Evolutionary conservation across 768 basidiomycete species (phyloP), one percentile per base, ranked within the genome.

Genomic region (Hirschioporus abietinus): DNA sequence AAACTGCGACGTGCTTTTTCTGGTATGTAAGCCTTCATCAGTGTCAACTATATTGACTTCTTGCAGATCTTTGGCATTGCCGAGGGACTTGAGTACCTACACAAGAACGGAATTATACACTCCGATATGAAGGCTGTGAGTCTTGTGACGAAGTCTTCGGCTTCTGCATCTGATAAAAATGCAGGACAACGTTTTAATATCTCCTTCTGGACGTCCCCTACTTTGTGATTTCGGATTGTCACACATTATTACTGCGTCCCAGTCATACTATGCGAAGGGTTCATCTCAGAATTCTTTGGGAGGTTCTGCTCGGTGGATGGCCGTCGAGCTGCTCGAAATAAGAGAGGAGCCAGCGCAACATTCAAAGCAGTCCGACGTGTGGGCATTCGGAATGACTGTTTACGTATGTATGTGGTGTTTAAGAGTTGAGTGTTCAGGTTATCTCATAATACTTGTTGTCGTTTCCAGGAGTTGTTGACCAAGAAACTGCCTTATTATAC

Each of bases 351-450:
- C 25, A 61, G 15, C 25, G 15, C 60, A 9, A 17, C 60, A 61
- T 1, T 18, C 24, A 34, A 25, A 61, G 23, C 17, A 61, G 15
- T 7, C 30, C 12, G 60, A 61, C 60, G 60, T 61, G 12, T 61
- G 60, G 60, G 24, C 60, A 61, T 61, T 61, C 23, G 60, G 60
- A 15, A 61, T 61, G 60, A 61, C 60, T 15, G 60, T 61, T 61
- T 34, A 25, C 23, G 60, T 61, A 34, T 23, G 23, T 61, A 12
- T 23, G 23, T 61, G 3, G 17, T 15, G 30, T 9, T 17, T 24
- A 12, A 25, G 9, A 17, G 5, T 24, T 17, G 3, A 15, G 12
- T 25, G 12, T 52, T 52, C 42, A 6, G 23, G 2, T 17, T 15
- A 3, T 15, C 60, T 52, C 42, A 52, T 20, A n/a, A n/a, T n/a